These are phyloP conservation scores for Alternaria conjuncta DNA, from an alignment of 2,329 filamentous ascomycete genomes.

Conservation along the genomic window DNA sequence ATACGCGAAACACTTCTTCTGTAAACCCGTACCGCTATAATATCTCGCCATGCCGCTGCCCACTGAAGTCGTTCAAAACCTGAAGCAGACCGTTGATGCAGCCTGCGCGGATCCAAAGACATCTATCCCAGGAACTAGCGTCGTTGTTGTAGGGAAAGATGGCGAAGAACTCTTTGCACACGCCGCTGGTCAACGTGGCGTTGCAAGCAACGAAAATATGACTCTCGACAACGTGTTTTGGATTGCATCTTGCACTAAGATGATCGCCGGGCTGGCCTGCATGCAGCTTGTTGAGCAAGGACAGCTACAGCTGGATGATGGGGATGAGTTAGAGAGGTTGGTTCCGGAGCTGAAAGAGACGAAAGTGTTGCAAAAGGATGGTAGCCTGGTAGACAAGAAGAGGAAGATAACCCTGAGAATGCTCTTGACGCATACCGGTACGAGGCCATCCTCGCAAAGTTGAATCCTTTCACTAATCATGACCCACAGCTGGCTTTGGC, in stretches of 20 bases:
- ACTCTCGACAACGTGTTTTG: slow-evolving; percentile 64
- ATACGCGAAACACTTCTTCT: neutral
- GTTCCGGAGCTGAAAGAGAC: slow-evolving; percentile 46
- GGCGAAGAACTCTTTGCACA: slow-evolving; percentile 51
- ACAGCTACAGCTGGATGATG: slow-evolving; percentile 37
- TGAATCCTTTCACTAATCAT: neutral
- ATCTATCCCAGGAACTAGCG: slow-evolving; percentile 51
- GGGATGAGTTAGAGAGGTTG: slow-evolving; percentile 31
- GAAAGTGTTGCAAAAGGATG: slow-evolving; percentile 42
- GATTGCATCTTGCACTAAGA: slow-evolving; percentile 59
- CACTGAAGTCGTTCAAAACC: slow-evolving; percentile 1
- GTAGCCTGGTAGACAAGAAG: slow-evolving; percentile 48
- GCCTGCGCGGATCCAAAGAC: slow-evolving; percentile 25
- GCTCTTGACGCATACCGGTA: slow-evolving; percentile 55
- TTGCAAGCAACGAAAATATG: slow-evolving; percentile 57
- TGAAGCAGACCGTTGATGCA: slow-evolving; percentile 20
- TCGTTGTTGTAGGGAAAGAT: slow-evolving; percentile 52
- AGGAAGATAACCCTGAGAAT: slow-evolving; percentile 57
- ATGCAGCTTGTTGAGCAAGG: slow-evolving; percentile 46
- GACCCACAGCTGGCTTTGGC: slow-evolving; percentile 50
- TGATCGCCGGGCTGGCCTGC: slow-evolving; percentile 38
- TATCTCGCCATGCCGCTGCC: slow-evolving; percentile 3
- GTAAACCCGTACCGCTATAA: neutral
- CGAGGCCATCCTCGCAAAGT: neutral
- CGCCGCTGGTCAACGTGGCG: slow-evolving; percentile 50